A percentile compares a stretch with the other conserved stretches of the same genome.
Evolutionary conservation across 192 early-diverging fungal species (phyloP).

Genomic region (Coemansia guatemalensis): DNA sequence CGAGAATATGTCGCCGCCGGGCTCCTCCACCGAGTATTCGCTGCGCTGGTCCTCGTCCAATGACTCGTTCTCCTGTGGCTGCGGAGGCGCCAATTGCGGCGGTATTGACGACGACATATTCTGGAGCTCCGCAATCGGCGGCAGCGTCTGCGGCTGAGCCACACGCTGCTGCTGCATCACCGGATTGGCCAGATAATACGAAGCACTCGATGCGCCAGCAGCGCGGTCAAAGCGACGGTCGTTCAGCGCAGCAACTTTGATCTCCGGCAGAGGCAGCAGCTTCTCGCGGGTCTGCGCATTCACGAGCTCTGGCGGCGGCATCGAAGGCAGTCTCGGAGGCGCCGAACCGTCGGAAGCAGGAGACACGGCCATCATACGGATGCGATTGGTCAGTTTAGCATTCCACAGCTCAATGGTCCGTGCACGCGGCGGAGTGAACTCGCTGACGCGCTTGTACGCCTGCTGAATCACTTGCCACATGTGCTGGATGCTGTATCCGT

Average conservation of each 20-base stretch:
- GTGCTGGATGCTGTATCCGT: slow-evolving; percentile 46
- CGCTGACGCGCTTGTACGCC: slow-evolving; percentile 18
- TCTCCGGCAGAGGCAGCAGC: slow-evolving; percentile 41
- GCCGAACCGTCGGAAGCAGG: slow-evolving; percentile 50
- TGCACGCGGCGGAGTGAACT: slow-evolving; percentile 39
- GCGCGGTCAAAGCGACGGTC: slow-evolving; percentile 28
- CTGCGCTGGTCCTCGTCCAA: not conserved
- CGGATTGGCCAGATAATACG: slow-evolving; percentile 42
- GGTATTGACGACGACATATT: not conserved
- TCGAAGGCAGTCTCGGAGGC: slow-evolving; percentile 36
- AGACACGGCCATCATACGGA: slow-evolving; percentile 47
- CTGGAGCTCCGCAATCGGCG: slow-evolving; percentile 5
- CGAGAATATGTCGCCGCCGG: not conserved
- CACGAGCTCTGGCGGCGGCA: slow-evolving; percentile 43
- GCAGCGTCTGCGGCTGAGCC: not conserved
- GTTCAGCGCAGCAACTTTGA: slow-evolving; percentile 31
- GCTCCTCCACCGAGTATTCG: slow-evolving; percentile 12
- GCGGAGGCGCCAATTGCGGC: not conserved
- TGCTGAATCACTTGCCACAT: slow-evolving; percentile 54
- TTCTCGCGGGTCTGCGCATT: slow-evolving; percentile 24
- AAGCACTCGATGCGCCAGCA: slow-evolving; percentile 27
- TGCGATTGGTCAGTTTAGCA: slow-evolving; percentile 42
- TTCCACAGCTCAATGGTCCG: slow-evolving; percentile 35
- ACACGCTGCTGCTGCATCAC: slow-evolving; percentile 11
- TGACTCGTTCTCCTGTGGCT: not conserved